phyloP scores from a whole-genome alignment of 805 yeast species.

The Kurtzmaniella cleridarum region DNA sequence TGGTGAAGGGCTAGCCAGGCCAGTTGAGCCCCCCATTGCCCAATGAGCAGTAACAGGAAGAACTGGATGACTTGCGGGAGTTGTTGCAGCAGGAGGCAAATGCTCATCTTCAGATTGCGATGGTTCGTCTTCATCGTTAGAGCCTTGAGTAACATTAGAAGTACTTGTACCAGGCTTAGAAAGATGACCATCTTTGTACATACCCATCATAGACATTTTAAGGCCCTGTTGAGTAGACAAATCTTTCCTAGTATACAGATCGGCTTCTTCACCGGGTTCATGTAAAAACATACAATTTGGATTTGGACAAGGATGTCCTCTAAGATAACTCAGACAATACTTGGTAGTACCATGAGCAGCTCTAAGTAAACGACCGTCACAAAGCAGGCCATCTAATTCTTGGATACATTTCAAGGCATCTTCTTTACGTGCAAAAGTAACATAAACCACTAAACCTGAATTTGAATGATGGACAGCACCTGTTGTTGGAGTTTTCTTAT shows the following conservation, averaged over 20 bases:
- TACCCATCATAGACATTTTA: slow-evolving; percentile 46
- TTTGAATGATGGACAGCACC: slow-evolving; percentile 35
- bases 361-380: slow-evolving; percentile 83
- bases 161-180: slow-evolving; percentile 9
- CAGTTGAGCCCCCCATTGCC: slow-evolving; percentile 30
- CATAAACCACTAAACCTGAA: slow-evolving; percentile 91
- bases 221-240: slow-evolving; percentile 70
- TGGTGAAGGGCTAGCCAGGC: slow-evolving; percentile 32
- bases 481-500: slow-evolving; percentile 54
- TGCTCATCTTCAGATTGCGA: slow-evolving; percentile 1
- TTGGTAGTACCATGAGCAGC: slow-evolving; percentile 99
- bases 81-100: slow-evolving; percentile 6
- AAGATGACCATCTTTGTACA: slow-evolving; percentile 14
- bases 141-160: slow-evolving; percentile 9
- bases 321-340: slow-evolving; percentile 91
- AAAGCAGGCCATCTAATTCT: slow-evolving; percentile 86
- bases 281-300: slow-evolving; percentile 98
- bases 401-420: slow-evolving; percentile 93
- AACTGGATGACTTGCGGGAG: slow-evolving; percentile 34
- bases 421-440: slow-evolving; percentile 86
- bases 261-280: slow-evolving; percentile 99
- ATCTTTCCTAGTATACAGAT: slow-evolving; percentile 87
- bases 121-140: slow-evolving; percentile 11
- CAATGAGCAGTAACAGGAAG: slow-evolving; percentile 73
- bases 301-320: slow-evolving; percentile 96